Evolutionary conservation across 2,329 filamentous ascomycete species (phyloP).

Genomic region (Ceratocystis colombiana): DNA sequence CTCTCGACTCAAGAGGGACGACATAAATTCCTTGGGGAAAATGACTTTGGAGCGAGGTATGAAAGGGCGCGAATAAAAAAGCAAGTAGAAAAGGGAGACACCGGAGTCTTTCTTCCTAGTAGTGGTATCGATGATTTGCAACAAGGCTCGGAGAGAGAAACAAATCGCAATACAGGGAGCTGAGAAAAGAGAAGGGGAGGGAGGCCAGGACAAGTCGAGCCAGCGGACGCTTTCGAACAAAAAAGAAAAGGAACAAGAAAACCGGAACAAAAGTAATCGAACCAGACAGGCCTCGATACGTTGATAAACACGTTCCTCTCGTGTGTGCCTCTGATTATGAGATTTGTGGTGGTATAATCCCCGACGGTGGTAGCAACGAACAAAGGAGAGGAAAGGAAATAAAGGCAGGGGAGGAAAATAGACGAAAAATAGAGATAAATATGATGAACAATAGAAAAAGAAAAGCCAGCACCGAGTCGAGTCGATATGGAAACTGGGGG

Average conservation of each 20-base stretch:
- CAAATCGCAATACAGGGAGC: conserved; percentile 16
- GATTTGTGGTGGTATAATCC: not conserved
- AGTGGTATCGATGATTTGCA: conserved; percentile 3
- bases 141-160: conserved; percentile 10
- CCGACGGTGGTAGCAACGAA: conserved; percentile 5
- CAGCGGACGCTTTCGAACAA: not conserved
- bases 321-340: not conserved
- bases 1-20: not conserved
- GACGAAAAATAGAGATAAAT: conserved; percentile 12
- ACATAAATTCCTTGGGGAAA: not conserved
- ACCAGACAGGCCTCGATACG: conserved; percentile 7
- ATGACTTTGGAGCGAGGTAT: not conserved
- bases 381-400: conserved; percentile 9
- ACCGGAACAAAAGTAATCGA: not conserved
- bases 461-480: not conserved
- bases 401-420: not conserved
- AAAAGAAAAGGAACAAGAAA: conserved; percentile 6
- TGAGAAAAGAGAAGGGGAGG: conserved; percentile 6
- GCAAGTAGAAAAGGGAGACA: not conserved
- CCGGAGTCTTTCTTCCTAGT: not conserved
- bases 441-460: not conserved
- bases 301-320: conserved; percentile 12
- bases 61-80: not conserved
- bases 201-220: not conserved
- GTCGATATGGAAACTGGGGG: not conserved